phyloP scores from a whole-genome alignment of 441 rosid genomes.

The Bocquillonia castaneifolia region DNA sequence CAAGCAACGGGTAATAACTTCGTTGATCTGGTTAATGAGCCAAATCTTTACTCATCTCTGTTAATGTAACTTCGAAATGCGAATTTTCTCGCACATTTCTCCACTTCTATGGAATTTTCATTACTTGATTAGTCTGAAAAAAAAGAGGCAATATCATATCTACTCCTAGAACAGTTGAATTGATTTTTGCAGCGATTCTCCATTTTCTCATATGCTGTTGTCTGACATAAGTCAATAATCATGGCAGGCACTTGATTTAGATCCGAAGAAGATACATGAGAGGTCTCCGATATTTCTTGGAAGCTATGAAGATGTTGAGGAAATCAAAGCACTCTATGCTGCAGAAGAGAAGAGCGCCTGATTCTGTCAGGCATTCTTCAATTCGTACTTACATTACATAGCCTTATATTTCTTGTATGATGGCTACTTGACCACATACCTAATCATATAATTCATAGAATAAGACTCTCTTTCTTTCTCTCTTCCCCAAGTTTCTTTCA shows the following conservation, averaged over 20 bases:
- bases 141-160: too few relatives aligned
- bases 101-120: too few relatives aligned
- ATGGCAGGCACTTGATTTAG: slow-evolving; percentile 77
- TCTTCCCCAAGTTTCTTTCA: neutral
- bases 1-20: slow-evolving; percentile 59
- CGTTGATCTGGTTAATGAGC: neutral
- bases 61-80: neutral
- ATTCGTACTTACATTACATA: neutral
- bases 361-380: slow-evolving; percentile 6
- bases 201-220: neutral
- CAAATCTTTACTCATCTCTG: neutral
- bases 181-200: neutral
- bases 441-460: neutral
- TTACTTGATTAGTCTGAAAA: too few relatives aligned
- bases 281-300: slow-evolving; percentile 93
- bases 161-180: too few relatives aligned
- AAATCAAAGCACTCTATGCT: slow-evolving; percentile 81
- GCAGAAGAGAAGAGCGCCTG: slow-evolving; percentile 40
- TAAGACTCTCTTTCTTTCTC: neutral
- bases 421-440: slow-evolving; percentile 7
- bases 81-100: neutral
- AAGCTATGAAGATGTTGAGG: slow-evolving; percentile 90
- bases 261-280: slow-evolving; percentile 73
- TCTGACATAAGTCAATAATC: slow-evolving; percentile 7
- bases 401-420: neutral